Conservation (phyloP, 345 rosid species). For the Pugionium dolabratum region DNA sequence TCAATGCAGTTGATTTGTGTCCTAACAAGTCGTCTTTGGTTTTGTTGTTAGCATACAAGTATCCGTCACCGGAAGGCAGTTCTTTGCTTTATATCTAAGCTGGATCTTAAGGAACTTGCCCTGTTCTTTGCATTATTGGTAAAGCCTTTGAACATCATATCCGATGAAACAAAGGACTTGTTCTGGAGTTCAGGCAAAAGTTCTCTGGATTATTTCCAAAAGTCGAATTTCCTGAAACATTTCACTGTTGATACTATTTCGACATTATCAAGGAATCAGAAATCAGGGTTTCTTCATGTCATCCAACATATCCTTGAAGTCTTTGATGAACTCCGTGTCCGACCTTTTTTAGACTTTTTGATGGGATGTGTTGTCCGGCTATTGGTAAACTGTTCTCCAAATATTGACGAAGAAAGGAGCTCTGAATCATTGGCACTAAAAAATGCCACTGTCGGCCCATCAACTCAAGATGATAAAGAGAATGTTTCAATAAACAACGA, state of each 20-base stretch:
- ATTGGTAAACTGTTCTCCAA: slow-evolving; percentile 53
- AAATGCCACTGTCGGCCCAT: slow-evolving; percentile 22
- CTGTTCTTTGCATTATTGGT: slow-evolving; percentile 77
- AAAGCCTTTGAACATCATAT: slow-evolving; percentile 64
- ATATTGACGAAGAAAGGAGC: slow-evolving; percentile 47
- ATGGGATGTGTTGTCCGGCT: slow-evolving; percentile 87
- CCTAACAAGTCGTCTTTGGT: slow-evolving; percentile 22
- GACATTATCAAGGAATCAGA: slow-evolving; percentile 69
- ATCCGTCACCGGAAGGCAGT: slow-evolving; percentile 74
- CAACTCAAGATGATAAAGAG: slow-evolving; percentile 40
- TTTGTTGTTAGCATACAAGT: slow-evolving; percentile 66
- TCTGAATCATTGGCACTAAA: slow-evolving; percentile 40
- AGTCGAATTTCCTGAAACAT: slow-evolving; percentile 50
- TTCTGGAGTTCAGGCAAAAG: slow-evolving; percentile 47
- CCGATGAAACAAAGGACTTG: slow-evolving; percentile 53
- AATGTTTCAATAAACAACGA: slow-evolving; percentile 34
- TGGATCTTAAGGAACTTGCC: slow-evolving; percentile 68
- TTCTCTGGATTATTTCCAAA: slow-evolving; percentile 51
- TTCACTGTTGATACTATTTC: slow-evolving; percentile 60
- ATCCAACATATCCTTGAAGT: slow-evolving; percentile 68
- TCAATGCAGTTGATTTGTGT: slow-evolving; percentile 19
- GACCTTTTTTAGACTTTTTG: slow-evolving; percentile 73
- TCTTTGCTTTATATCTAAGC: slow-evolving; percentile 75
- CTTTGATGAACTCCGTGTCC: slow-evolving; percentile 71
- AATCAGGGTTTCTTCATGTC: slow-evolving; percentile 80